Evolutionary conservation across 2,329 filamentous ascomycete species (phyloP).

Genomic region (Chaetomium olivaceum): DNA sequence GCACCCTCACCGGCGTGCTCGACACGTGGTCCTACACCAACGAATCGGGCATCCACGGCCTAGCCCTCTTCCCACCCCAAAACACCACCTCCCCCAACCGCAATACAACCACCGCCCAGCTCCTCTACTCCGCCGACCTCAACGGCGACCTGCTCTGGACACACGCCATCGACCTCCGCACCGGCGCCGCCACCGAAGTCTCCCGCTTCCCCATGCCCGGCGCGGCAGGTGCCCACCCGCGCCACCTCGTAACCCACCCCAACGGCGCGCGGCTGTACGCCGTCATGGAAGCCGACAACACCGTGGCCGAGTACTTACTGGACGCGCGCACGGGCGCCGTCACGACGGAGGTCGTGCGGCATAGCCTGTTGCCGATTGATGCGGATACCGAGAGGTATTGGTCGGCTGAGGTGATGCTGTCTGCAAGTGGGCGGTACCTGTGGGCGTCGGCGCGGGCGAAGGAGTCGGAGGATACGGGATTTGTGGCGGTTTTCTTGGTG

Average conservation of each 20-base stretch:
- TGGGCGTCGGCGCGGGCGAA: constrained; percentile 25
- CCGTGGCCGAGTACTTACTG: not conserved
- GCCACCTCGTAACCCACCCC: not conserved
- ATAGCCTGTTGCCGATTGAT: constrained; percentile 23
- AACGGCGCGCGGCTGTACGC: not conserved
- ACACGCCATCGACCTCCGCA: constrained; percentile 19
- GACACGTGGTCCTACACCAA: constrained; percentile 25
- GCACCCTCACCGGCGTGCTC: constrained; percentile 16
- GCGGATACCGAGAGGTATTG: constrained; percentile 24
- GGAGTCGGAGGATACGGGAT: constrained; percentile 19
- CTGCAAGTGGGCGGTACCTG: constrained; percentile 25
- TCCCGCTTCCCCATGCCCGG: not conserved
- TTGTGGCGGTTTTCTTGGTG: constrained; percentile 28
- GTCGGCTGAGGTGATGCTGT: constrained; percentile 32
- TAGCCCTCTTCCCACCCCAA: constrained; percentile 22
- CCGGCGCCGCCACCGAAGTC: constrained; percentile 16
- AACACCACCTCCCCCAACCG: not conserved
- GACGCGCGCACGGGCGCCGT: constrained; percentile 24
- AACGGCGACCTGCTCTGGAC: constrained; percentile 31
- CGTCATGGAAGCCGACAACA: not conserved
- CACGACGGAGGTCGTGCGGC: constrained; percentile 2
- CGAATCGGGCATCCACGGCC: constrained; percentile 28
- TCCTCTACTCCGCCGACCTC: constrained; percentile 31
- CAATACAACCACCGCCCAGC: not conserved
- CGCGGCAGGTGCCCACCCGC: constrained; percentile 13